Evolutionary conservation across 805 yeast species (phyloP), one percentile per base, ranked within the genome.

Genomic region (Ascoidea rubescens): DNA sequence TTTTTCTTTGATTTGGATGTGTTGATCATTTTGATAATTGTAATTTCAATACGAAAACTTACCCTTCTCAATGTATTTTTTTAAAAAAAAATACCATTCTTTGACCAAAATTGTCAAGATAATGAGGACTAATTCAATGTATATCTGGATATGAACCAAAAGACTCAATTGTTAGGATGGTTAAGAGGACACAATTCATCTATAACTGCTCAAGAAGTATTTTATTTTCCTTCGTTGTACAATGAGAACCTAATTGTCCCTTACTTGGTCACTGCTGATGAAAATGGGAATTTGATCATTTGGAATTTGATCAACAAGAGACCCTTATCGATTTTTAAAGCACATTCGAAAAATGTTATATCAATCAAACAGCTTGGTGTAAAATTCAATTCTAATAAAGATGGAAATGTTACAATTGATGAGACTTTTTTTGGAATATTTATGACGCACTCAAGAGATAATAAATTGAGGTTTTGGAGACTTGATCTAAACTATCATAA

Each of bases 391-490:
- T 21, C 31, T 8, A 21, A 21, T 21, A 21, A 21, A 21, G 28
- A 21, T 21, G 28, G 28, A 3, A 7, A 44, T 28, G 5, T 8
- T 4, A 52, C 49, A 8, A 42, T 21, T 14, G n/a, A n/a, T 32
- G 50, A 48, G 3, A 16, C 50, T 12, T 46, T 66, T 56, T 68
- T 60, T 60, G 76, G 79, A n/a, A 59, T 65, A 28, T 53, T 84
- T 0, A 54, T 81, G 28, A 80, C 85, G 2, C 93, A 86, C 61
- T 83, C 83, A 0, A 71, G 86, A 52, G 95, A 86, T 62, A 78
- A 83, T 30, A 70, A 65, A 45, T 60, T 73, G 17, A 72, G 66
- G 54, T 60, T 78, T 33, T 80, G 82, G 82, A 62, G 64, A 53
- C 55, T 65, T 31, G 45, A 10, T 50, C 67, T 69, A 10, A 46